phyloP scores from a whole-genome alignment of 345 rosid genomes.

The Mangifera indica region DNA sequence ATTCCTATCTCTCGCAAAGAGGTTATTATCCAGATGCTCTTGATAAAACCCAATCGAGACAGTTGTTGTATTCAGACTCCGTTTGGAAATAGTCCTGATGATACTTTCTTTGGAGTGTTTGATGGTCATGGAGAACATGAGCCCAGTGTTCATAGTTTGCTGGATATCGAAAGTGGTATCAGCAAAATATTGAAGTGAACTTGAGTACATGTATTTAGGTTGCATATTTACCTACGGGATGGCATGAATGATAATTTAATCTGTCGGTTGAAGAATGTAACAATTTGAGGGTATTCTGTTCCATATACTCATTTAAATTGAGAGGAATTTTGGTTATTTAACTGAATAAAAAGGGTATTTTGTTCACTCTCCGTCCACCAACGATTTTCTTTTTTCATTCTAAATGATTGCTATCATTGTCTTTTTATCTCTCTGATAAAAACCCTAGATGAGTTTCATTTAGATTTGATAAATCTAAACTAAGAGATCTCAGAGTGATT shows the following conservation, averaged over 20 bases:
- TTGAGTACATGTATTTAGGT: not conserved
- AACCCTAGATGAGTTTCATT: too few relatives aligned
- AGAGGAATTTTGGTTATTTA: too few relatives aligned
- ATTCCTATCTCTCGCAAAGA: constrained; percentile 81
- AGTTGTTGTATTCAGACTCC: constrained; percentile 95
- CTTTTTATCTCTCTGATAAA: too few relatives aligned
- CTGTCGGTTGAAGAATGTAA: not conserved
- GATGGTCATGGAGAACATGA: constrained; percentile 94
- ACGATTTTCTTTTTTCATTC: too few relatives aligned
- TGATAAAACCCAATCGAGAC: constrained; percentile 94
- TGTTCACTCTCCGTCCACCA: too few relatives aligned
- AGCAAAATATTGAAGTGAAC: not conserved
- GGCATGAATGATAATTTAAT: not conserved
- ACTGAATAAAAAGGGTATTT: too few relatives aligned
- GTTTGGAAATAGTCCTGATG: constrained; percentile 61
- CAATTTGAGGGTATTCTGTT: too few relatives aligned
- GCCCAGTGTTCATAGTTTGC: constrained; percentile 91
- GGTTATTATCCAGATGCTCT: constrained; percentile 96
- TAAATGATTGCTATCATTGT: too few relatives aligned
- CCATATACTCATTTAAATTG: too few relatives aligned
- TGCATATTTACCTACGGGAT: not conserved
- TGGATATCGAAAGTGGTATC: not conserved
- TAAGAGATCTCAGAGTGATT: too few relatives aligned
- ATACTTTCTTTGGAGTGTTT: constrained; percentile 91
- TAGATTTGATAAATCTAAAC: too few relatives aligned